These are phyloP conservation scores for Saturnispora sanitii DNA, from an alignment of 805 yeast genomes.

Conservation along the genomic window DNA sequence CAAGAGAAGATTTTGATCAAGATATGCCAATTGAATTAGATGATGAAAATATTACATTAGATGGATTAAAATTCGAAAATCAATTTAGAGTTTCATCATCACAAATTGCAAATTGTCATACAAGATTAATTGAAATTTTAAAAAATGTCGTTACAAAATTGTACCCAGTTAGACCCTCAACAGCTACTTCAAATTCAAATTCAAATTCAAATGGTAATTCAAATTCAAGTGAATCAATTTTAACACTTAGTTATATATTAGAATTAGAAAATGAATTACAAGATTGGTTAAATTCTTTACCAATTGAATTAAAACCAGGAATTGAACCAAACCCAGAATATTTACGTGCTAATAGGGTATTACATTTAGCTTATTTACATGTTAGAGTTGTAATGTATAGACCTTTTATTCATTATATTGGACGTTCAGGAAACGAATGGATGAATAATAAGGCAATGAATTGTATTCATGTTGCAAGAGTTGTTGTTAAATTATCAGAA, in stretches of 20 bases:
- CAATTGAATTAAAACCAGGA: conserved; percentile 62
- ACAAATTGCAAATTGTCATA: conserved; percentile 80
- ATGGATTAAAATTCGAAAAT: conserved; percentile 35
- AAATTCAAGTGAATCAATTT: conserved; percentile 5
- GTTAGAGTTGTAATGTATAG: conserved; percentile 75
- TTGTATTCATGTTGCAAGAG: conserved; percentile 75
- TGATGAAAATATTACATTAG: conserved; percentile 72
- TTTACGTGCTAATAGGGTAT: conserved; percentile 61
- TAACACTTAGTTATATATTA: conserved; percentile 34
- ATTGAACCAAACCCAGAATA: conserved; percentile 57
- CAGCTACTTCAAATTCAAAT: too few species aligned
- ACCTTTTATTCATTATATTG: conserved; percentile 78
- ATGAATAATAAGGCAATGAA: conserved; percentile 69
- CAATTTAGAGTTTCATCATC: conserved; percentile 54
- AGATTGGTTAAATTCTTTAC: conserved; percentile 62
- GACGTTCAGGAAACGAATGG: conserved; percentile 33
- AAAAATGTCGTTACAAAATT: conserved; percentile 61
- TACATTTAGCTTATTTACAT: conserved; percentile 63
- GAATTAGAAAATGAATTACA: conserved; percentile 60
- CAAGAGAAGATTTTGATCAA: conserved; percentile 78
- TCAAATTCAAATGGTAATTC: too few species aligned
- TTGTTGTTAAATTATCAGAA: conserved; percentile 70
- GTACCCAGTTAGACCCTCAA: conserved; percentile 69
- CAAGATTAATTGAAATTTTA: conserved; percentile 60
- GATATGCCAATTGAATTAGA: conserved; percentile 77